A percentile compares a stretch with the other conserved stretches of the same genome.
phyloP scores from a whole-genome alignment of 192 early-diverging fungal genomes.

The Backusella luteola region DNA sequence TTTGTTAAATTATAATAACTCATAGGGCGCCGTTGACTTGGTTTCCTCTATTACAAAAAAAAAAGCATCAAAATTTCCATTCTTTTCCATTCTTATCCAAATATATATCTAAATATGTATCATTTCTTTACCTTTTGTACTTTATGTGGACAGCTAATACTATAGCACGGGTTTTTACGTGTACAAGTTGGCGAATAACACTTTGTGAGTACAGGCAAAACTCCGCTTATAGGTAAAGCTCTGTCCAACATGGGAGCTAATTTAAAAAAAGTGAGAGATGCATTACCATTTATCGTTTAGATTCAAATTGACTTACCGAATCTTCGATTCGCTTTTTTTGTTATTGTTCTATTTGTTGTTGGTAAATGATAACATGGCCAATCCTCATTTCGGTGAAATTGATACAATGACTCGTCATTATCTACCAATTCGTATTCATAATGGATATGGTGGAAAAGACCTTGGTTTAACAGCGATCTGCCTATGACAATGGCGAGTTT shows the following conservation, averaged over 20 bases:
- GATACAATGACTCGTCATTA: constrained; percentile 69
- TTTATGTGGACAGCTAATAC: constrained; percentile 74
- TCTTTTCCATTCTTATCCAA: background rate
- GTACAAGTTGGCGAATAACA: constrained; percentile 95
- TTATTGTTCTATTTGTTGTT: background rate
- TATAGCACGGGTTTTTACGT: constrained; percentile 79
- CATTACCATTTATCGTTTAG: constrained; percentile 6
- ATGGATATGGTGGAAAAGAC: constrained; percentile 87
- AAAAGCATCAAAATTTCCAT: background rate
- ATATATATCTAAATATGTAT: background rate
- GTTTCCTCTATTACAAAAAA: background rate
- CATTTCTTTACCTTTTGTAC: background rate
- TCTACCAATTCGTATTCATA: constrained; percentile 85
- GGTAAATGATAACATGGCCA: constrained; percentile 4
- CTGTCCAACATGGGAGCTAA: constrained; percentile 1
- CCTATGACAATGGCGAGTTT: constrained; percentile 86
- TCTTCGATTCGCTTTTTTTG: constrained; percentile 4
- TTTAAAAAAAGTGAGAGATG: constrained; percentile 2
- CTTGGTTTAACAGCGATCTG: constrained; percentile 83
- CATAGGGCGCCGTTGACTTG: background rate
- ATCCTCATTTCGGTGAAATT: constrained; percentile 47
- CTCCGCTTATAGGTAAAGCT: constrained; percentile 45
- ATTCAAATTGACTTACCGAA: background rate
- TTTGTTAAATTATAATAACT: background rate
- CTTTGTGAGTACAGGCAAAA: constrained; percentile 85